phyloP scores from a whole-genome alignment of 768 basidiomycete genomes.

The Pulveroboletus ravenelii region DNA sequence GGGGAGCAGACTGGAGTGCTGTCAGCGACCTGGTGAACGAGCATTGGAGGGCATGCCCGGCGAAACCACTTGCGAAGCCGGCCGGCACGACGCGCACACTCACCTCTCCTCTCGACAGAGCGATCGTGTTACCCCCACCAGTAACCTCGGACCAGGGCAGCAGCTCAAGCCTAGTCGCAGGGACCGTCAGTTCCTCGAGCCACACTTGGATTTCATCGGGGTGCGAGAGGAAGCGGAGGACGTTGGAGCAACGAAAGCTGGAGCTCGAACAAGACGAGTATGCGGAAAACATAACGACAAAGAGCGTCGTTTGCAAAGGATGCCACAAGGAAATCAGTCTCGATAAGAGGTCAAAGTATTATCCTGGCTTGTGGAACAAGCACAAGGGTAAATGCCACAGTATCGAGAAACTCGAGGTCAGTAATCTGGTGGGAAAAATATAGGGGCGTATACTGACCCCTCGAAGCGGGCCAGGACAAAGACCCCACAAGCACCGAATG shows the following conservation, averaged over 20 bases:
- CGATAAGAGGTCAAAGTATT: slow-evolving; percentile 33
- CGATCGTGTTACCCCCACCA: slow-evolving; percentile 8
- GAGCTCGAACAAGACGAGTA: slow-evolving; percentile 30
- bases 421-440: slow-evolving; percentile 1
- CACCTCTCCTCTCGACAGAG: slow-evolving; percentile 9
- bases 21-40: slow-evolving; percentile 25
- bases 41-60: slow-evolving; percentile 27
- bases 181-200: not conserved
- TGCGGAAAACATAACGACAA: slow-evolving; percentile 18
- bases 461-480: slow-evolving; percentile 13
- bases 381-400: slow-evolving; percentile 28
- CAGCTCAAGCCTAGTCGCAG: not conserved
- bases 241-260: slow-evolving; percentile 22
- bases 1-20: slow-evolving; percentile 21
- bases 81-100: slow-evolving; percentile 10
- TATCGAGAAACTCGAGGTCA: slow-evolving; percentile 25
- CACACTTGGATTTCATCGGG: slow-evolving; percentile 13
- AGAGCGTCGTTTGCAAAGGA: slow-evolving; percentile 28
- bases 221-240: slow-evolving; percentile 28
- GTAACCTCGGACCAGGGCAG: not conserved
- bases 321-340: slow-evolving; percentile 31
- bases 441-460: slow-evolving; percentile 8
- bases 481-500: not conserved
- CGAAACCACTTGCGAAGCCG: slow-evolving; percentile 14
- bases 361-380: slow-evolving; percentile 34